Conservation (phyloP, 805 yeast genomes). For the Hanseniaspora lindneri region DNA sequence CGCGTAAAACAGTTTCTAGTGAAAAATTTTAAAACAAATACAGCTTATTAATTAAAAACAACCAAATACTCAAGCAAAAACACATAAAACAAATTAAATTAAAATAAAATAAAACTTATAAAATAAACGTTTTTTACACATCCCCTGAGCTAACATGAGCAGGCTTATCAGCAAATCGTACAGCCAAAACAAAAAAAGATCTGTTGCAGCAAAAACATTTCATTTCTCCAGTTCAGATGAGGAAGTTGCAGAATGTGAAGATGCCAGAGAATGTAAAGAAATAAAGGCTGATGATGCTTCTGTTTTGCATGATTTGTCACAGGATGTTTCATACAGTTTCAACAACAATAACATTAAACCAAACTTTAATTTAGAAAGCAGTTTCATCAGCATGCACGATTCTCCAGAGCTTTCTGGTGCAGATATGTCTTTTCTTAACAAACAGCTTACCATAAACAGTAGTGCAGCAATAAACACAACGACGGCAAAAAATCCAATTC, state of each 20-base stretch:
- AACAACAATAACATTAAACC: not conserved
- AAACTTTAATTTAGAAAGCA: not conserved
- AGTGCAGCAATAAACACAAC: not conserved
- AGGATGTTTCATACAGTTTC: no score
- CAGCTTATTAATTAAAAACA: no score
- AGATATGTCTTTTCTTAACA: not conserved
- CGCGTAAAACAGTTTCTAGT: not conserved
- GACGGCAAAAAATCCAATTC: not conserved
- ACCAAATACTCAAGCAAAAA: no score
- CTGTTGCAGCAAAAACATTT: not conserved
- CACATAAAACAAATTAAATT: no score
- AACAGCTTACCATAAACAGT: not conserved
- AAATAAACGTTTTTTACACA: not conserved
- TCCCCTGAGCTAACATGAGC: no score
- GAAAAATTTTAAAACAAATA: not conserved
- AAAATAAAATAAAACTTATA: no score
- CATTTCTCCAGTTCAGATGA: constrained; percentile 11
- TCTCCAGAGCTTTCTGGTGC: not conserved
- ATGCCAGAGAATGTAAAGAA: not conserved
- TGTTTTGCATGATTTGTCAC: no score
- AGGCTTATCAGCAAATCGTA: no score
- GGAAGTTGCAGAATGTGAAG: not conserved
- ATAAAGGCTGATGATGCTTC: no score
- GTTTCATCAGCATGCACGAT: not conserved
- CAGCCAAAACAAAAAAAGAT: not conserved